Base-by-base conservation (phyloP, 192 early-diverging fungal genomes). In the Allomyces macrogynus region DNA sequence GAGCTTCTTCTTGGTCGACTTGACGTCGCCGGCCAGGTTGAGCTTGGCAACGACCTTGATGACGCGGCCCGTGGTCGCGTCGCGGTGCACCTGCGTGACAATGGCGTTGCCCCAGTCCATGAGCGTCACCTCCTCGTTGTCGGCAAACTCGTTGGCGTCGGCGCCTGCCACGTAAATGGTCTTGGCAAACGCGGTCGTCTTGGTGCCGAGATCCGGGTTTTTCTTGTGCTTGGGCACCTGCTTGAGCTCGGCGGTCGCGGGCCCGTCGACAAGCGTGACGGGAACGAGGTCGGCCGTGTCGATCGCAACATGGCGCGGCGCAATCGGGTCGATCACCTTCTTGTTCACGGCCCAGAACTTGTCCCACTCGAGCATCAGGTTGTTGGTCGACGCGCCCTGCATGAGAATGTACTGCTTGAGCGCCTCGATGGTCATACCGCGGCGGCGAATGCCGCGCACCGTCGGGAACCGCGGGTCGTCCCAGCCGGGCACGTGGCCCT, bases 41-140 rank as follows among this genome's bases (percentile, higher is more conserved):
- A 97, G 72, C 61, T 82, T 78, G 62, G 93, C 69, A 24, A 83
- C 78, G 23, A 92, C 74, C 23, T 61, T 64, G 0, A 70, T 77
- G 22, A 96, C 86, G 18, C 74, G 64, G 24, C 75, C 76, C 18
- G 67, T 65, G 10, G 72, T 70, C 64, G 80, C 80, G 0, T 43
- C 72, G 75, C 84, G 83, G 62, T 85, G 73, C 65, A 97, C 81
- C 14, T 76, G 71, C 65, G 86, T 78, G 65, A 99, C 84, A 71
- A 96, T 80, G 10, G 87, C 92, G 74, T 99, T 99, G 57, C 96
- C 96, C 96, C 96, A 99, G 80, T 96, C 94, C 94, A 99, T 97
- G 65, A 99, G 76, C 42, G 96, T 99, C 24, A 93, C 70, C 78
- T 99, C 94, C 78, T 99, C 96, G 66, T 83, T 85, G 8, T 83